Evolutionary conservation across 495 filamentous ascomycete species (phyloP).

Genomic region (Aeminium ludgeri): DNA sequence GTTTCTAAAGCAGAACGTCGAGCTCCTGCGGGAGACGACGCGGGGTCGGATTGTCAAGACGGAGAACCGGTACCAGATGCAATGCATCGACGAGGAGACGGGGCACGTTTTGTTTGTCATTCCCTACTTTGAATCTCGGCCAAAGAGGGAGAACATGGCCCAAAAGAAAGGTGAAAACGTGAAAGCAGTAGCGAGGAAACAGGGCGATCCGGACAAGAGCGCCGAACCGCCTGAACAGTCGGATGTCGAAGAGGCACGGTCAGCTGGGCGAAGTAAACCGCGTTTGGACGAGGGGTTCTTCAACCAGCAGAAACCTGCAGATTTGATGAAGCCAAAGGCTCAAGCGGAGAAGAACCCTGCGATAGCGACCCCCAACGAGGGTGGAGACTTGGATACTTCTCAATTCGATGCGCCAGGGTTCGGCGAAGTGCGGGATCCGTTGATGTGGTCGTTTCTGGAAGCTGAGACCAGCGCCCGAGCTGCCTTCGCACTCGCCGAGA

Average conservation of each 20-base stretch:
- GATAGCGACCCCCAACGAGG: too few relatives aligned
- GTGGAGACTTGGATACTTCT: too few relatives aligned
- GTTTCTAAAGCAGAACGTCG: slow-evolving; percentile 27
- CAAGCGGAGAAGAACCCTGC: too few relatives aligned
- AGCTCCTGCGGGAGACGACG: slow-evolving; percentile 6
- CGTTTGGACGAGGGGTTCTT: too few relatives aligned
- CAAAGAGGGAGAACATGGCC: neutral
- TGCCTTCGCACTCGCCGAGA: slow-evolving; percentile 11
- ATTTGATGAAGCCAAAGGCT: too few relatives aligned
- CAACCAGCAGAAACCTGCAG: too few relatives aligned
- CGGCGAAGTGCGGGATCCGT: neutral
- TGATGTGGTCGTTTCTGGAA: slow-evolving; percentile 7
- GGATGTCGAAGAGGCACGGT: too few relatives aligned
- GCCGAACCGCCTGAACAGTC: too few relatives aligned
- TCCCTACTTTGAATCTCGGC: slow-evolving; percentile 4
- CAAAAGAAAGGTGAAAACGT: neutral
- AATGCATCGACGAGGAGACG: slow-evolving; percentile 9
- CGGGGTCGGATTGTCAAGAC: neutral
- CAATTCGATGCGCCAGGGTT: neutral
- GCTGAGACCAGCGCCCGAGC: slow-evolving; percentile 21
- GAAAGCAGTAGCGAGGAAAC: too few relatives aligned
- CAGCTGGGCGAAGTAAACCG: too few relatives aligned
- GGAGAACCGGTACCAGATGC: neutral
- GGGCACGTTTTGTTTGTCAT: slow-evolving; percentile 13
- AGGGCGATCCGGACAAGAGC: too few relatives aligned